Conservation (phyloP, 2,329 filamentous ascomycete species). For the Chalara sp. region DNA sequence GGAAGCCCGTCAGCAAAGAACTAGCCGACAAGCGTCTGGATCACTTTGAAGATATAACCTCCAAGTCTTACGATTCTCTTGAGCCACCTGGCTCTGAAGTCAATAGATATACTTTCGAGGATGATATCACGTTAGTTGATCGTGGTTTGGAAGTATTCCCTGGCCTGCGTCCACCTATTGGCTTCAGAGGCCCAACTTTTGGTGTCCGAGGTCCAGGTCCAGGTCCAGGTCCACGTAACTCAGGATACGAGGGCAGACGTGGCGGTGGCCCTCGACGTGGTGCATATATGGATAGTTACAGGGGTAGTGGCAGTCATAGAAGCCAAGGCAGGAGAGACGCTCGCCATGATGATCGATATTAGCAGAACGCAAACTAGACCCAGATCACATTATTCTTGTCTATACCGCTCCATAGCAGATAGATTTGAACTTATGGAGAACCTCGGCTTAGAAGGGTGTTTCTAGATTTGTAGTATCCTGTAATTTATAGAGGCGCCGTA, state of each 20-base stretch:
- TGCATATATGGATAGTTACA: neutral
- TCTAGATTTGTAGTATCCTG: too few species aligned
- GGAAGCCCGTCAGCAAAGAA: constrained; percentile 54
- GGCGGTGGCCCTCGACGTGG: neutral
- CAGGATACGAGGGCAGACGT: neutral
- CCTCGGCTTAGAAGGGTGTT: too few species aligned
- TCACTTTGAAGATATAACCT: constrained; percentile 40
- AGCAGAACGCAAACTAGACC: too few species aligned
- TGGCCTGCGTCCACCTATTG: constrained; percentile 51
- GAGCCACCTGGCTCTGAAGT: constrained; percentile 34
- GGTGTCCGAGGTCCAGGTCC: neutral
- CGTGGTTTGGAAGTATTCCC: constrained; percentile 64
- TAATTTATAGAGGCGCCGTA: too few species aligned
- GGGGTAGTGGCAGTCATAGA: neutral
- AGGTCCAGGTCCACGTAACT: neutral
- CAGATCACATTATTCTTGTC: too few species aligned
- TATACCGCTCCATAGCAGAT: too few species aligned
- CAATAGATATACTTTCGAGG: constrained; percentile 66
- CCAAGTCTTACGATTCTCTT: constrained; percentile 27
- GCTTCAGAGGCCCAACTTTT: constrained; percentile 25
- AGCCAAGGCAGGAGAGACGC: too few species aligned
- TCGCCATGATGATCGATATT: too few species aligned
- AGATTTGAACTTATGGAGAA: too few species aligned
- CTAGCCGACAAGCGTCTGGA: constrained; percentile 60
- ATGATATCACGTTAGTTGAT: constrained; percentile 60